Evolutionary conservation across 192 early-diverging fungal species (phyloP).

Genomic region (Geranomyces variabilis): DNA sequence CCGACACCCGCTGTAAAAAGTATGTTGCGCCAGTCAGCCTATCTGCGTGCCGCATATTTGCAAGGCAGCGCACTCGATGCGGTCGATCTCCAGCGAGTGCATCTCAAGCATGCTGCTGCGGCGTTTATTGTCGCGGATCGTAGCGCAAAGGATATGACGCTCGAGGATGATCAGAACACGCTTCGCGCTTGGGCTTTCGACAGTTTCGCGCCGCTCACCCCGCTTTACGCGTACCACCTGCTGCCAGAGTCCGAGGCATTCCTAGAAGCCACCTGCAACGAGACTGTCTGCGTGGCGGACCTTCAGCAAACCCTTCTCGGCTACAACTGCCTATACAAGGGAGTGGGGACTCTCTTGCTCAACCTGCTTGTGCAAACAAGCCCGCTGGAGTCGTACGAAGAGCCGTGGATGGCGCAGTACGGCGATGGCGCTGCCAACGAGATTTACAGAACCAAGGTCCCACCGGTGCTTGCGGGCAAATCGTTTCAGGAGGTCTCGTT

Average conservation of each 20-base stretch:
- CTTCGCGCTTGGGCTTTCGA: slow-evolving; percentile 70
- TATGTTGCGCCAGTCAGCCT: slow-evolving; percentile 26
- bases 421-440: slow-evolving; percentile 72
- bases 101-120: slow-evolving; percentile 42
- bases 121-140: slow-evolving; percentile 51
- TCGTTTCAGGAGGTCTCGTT: slow-evolving; percentile 63
- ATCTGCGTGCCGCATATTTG: slow-evolving; percentile 42
- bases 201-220: slow-evolving; percentile 57
- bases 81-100: slow-evolving; percentile 39
- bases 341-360: slow-evolving; percentile 61
- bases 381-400: slow-evolving; percentile 50
- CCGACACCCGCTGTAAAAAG: slow-evolving; percentile 28
- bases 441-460: slow-evolving; percentile 56
- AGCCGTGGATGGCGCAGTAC: slow-evolving; percentile 71
- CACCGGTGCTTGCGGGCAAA: slow-evolving; percentile 59
- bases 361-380: slow-evolving; percentile 67
- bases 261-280: slow-evolving; percentile 59
- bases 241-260: slow-evolving; percentile 64
- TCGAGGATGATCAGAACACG: slow-evolving; percentile 73
- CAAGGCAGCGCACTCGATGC: slow-evolving; percentile 40
- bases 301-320: slow-evolving; percentile 49
- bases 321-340: slow-evolving; percentile 58
- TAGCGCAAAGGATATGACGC: slow-evolving; percentile 46
- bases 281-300: slow-evolving; percentile 47
- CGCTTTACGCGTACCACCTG: slow-evolving; percentile 65